Percentiles rank a stretch among this genome's conserved stretches.
Evolutionary conservation across 495 filamentous ascomycete genomes (phyloP).

Genomic region (Penicillium angulare): DNA sequence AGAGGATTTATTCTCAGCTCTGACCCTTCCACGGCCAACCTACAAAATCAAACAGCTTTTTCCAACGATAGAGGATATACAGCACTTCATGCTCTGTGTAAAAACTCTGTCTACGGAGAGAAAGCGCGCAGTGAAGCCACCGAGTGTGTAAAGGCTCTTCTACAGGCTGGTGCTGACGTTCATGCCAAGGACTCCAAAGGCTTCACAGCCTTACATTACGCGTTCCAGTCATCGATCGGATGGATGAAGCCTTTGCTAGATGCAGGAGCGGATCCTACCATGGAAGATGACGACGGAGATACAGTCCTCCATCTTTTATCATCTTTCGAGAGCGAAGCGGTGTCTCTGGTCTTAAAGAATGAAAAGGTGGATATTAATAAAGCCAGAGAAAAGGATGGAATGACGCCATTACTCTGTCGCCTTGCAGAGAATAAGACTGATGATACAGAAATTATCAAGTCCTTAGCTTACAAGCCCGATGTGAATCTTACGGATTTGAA

Average conservation of each 20-base stretch:
- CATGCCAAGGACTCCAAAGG: background rate
- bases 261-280: background rate
- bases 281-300: background rate
- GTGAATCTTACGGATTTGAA: background rate
- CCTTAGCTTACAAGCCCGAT: background rate
- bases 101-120: background rate
- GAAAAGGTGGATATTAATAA: background rate
- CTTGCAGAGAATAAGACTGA: background rate
- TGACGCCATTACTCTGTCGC: background rate
- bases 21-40: background rate
- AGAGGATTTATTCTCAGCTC: background rate
- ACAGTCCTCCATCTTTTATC: background rate
- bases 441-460: background rate
- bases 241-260: background rate
- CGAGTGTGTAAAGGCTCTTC: background rate
- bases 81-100: slow-evolving; percentile 1
- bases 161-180: background rate
- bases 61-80: background rate
- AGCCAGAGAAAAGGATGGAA: background rate
- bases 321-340: background rate
- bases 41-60: background rate
- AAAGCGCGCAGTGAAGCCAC: background rate
- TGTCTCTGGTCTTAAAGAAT: background rate
- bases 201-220: background rate
- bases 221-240: background rate